Percentiles rank a stretch among this genome's conserved stretches.
Evolutionary conservation across 768 basidiomycete species (phyloP).

Genomic region (Rubroboletus satanas): DNA sequence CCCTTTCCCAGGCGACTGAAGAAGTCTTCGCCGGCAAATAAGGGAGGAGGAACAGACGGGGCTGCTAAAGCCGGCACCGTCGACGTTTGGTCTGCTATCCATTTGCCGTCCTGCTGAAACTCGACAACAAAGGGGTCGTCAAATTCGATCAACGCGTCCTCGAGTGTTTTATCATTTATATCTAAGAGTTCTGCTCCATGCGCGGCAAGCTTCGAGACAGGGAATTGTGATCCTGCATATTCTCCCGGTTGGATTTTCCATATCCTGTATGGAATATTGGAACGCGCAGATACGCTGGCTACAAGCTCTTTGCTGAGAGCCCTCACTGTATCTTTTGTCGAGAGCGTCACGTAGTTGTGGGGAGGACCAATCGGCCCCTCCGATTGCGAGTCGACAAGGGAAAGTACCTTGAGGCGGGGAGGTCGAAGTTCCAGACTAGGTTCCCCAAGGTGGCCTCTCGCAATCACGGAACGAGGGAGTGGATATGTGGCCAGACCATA

Average conservation of each 20-base stretch:
- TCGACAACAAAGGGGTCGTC: constrained; percentile 80
- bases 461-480: constrained; percentile 65
- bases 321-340: constrained; percentile 48
- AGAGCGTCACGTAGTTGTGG: constrained; percentile 42
- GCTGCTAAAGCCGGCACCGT: constrained; percentile 4
- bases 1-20: constrained; percentile 43
- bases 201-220: constrained; percentile 23
- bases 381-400: constrained; percentile 33
- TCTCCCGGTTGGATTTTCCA: constrained; percentile 55
- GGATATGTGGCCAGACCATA: constrained; percentile 59
- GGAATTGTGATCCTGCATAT: constrained; percentile 29
- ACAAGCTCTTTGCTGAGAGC: constrained; percentile 41
- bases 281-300: constrained; percentile 32
- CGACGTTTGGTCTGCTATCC: constrained; percentile 47
- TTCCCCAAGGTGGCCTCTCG: constrained; percentile 48
- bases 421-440: constrained; percentile 70
- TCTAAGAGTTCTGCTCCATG: constrained; percentile 41
- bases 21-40: constrained; percentile 57
- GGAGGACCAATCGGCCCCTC: constrained; percentile 28
- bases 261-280: constrained; percentile 47
- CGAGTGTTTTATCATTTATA: constrained; percentile 45
- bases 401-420: constrained; percentile 55
- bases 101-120: constrained; percentile 52
- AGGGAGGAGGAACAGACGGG: constrained; percentile 37
- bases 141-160: constrained; percentile 53